Base-by-base conservation (phyloP, 192 early-diverging fungal genomes). In the Coemansia guatemalensis region DNA sequence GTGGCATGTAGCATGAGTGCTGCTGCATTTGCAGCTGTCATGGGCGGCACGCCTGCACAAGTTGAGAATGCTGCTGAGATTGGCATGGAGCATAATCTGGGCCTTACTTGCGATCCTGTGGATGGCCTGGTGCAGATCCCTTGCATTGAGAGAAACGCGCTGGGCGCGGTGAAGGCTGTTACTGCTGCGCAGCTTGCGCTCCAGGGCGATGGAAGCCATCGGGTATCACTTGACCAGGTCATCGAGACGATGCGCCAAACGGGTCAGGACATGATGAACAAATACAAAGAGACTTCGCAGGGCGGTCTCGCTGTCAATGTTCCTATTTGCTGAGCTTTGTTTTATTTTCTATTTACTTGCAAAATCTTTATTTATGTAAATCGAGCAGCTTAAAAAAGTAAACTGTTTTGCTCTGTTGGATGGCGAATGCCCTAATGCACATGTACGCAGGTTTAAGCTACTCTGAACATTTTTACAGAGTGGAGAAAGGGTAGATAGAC, bases 1-100 rank as follows among this genome's bases (percentile, higher is more conserved):
- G 96, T 98, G 17, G 94, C 96, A 11, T 98, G 96, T 73, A 91
- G 89, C 29, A 98, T 98, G 96, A 92, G 92, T 9, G 94, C 96
- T 14, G 96, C 90, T 0, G 96, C 88, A 1, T 96, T 96, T 62
- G 87, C 93, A 5, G 94, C 94, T n/a, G 94, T 98, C 5, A 95
- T 98, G 94, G 95, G 95, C 50, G 95, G 93, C 17, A 86, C 90
- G 0, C 84, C 90, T 3, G 85, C 88, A 49, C 93, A 95, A 83
- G 89, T 98, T 7, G 94, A 95, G 69, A 95, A 98, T 62, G 93
- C 94, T 0, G 96, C 96, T 48, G 96, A 98, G 71, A 98, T 98
- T 69, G 94, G 92, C 22, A 98, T 98, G 93, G 90, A 91, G 60
- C 90, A 91, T 58, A 91, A 93, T 75, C 63, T 93, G 50, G 90